A percentile compares a stretch with the other conserved stretches of the same genome.
Conservation (phyloP, 768 basidiomycete species). For the Russula compacta region DNA sequence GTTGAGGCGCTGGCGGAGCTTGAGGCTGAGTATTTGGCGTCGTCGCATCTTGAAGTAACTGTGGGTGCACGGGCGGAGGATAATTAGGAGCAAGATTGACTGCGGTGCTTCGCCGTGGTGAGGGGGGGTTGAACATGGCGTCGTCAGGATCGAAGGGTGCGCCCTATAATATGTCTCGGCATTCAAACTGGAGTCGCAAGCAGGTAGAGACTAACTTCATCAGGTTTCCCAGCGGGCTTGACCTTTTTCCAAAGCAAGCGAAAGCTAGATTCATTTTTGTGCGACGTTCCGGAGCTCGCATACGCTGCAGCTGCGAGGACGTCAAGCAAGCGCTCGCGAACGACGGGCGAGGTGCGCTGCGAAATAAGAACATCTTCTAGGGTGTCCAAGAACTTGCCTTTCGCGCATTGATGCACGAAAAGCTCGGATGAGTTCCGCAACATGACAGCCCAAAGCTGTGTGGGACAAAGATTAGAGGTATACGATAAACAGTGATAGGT, state of each 20-base stretch:
- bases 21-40: background rate
- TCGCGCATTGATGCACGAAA: conserved; percentile 60
- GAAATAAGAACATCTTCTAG: conserved; percentile 65
- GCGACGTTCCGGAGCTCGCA: conserved; percentile 38
- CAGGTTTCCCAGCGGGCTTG: conserved; percentile 72
- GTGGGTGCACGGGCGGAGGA: conserved; percentile 10
- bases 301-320: conserved; percentile 78
- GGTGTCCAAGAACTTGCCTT: conserved; percentile 71
- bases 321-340: conserved; percentile 69
- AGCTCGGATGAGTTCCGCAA: conserved; percentile 67
- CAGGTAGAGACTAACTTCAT: conserved; percentile 41
- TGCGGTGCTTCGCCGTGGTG: conserved; percentile 33
- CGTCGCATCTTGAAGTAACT: background rate
- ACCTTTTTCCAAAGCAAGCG: conserved; percentile 72
- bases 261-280: conserved; percentile 39
- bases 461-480: background rate
- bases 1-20: background rate
- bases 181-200: background rate
- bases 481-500: background rate
- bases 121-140: conserved; percentile 67
- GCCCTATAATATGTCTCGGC: conserved; percentile 34
- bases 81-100: conserved; percentile 19
- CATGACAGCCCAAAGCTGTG: conserved; percentile 84
- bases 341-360: conserved; percentile 64
- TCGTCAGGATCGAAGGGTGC: conserved; percentile 73